Base-by-base conservation (phyloP, 2,329 filamentous ascomycete genomes). In the Ophiostoma himal-ulmi region DNA sequence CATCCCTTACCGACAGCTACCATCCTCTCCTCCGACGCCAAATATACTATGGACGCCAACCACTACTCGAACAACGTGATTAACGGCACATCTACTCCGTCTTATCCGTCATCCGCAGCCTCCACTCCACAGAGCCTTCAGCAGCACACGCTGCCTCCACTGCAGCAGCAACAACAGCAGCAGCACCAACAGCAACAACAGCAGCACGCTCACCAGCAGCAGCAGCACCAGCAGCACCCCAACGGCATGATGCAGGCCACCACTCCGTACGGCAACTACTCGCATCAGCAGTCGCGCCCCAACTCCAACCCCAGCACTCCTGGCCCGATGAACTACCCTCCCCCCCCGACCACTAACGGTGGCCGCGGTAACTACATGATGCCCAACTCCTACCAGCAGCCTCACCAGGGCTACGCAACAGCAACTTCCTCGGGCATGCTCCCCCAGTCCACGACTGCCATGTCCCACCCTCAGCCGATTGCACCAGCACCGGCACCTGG, bases 401-500 rank as follows among this genome's bases (percentile, higher is more conserved):
- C 83, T 68, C 84, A 84, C 71, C 84, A 84, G 77, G 82, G 79
- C 11, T 89, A 89, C 77, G 82, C 82, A 52, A 83, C 84, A 10
- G 85, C 86, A 7, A 82, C 82, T 67, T 81, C 57, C 5, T 62
- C 82, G 68, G 71, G 69, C n/a, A 89, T 91, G 85, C 84, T 91
- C 81, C 85, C 89, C 66, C 88, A 91, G 78, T 81, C 88, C 34
- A 88, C 89, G 13, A 85, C 86, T 67, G 84, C 89, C 64, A 85
- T 89, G 75, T 87, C 88, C 69, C 91, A 92, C 78, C 90, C 89
- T 65, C 90, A 92, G 79, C 88, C 89, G 44, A 91, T 93, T 77
- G 91, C 91, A 62, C 90, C 91, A 20, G 91, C 91, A 60, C 90
- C 90, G 60, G 82, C 80, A 67, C 81, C 79, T 72, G 86, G 81